A percentile compares a stretch with the other conserved stretches of the same genome.
phyloP scores from a whole-genome alignment of 2,329 filamentous ascomycete genomes.

The Arthrobotrys conoides region DNA sequence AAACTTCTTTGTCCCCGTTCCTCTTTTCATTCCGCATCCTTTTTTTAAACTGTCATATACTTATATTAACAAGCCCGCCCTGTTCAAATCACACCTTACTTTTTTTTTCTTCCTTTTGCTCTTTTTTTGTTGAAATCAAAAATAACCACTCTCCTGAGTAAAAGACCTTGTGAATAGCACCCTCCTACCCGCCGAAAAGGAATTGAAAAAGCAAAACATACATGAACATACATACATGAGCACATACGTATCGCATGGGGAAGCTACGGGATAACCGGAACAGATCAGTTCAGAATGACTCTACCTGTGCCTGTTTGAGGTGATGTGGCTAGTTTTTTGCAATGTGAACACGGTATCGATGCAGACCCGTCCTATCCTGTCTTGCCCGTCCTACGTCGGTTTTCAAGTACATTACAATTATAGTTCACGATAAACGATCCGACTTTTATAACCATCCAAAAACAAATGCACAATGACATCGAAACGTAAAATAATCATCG shows the following conservation, averaged over 20 bases:
- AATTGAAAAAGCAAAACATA: constrained; percentile 34
- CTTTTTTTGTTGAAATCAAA: constrained; percentile 23
- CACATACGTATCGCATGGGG: background rate
- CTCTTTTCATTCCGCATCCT: constrained; percentile 24
- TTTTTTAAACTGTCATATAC: constrained; percentile 59
- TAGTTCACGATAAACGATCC: background rate
- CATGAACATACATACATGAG: background rate
- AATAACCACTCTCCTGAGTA: constrained; percentile 46
- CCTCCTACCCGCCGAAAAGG: constrained; percentile 11
- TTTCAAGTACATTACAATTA: background rate
- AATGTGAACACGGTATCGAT: background rate
- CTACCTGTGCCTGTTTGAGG: background rate
- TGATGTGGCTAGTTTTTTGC: background rate
- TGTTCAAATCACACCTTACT: constrained; percentile 18
- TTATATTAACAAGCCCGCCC: constrained; percentile 55
- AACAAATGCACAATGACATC: constrained; percentile 4
- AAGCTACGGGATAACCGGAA: constrained; percentile 17
- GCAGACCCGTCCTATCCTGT: too few species aligned
- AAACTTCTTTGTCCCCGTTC: constrained; percentile 33
- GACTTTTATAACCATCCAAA: background rate
- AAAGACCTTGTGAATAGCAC: constrained; percentile 42
- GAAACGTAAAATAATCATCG: background rate
- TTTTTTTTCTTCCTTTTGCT: constrained; percentile 11
- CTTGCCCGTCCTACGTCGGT: background rate
- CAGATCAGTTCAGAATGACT: constrained; percentile 2